phyloP scores from a whole-genome alignment of 1,139 yeast genomes.

The Protomyces lactucae-debilis region DNA sequence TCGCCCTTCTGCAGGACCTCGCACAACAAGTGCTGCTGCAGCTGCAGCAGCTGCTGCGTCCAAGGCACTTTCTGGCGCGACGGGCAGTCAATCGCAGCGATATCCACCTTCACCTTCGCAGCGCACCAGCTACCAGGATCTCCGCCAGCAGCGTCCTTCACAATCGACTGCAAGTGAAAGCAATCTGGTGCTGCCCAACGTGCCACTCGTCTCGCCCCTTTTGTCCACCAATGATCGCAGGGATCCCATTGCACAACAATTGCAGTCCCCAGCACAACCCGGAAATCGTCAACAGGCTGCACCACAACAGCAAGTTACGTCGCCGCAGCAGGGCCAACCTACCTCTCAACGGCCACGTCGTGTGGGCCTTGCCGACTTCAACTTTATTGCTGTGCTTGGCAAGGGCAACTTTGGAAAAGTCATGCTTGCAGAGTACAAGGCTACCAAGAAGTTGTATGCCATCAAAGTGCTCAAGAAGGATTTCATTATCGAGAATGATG shows the following conservation, averaged over 20 bases:
- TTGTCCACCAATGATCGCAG: constrained; percentile 1
- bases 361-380: constrained; percentile 55
- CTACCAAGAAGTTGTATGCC: constrained; percentile 72
- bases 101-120: constrained; percentile 3
- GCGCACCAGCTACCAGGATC: constrained; percentile 12
- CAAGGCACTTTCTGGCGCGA: constrained; percentile 29
- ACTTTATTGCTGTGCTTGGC: constrained; percentile 73
- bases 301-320: constrained; percentile 32
- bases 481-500: constrained; percentile 73
- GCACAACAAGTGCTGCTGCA: constrained; percentile 24
- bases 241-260: constrained; percentile 30
- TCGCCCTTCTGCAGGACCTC: constrained; percentile 13
- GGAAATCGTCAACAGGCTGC: constrained; percentile 32
- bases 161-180: background rate
- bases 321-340: constrained; percentile 10
- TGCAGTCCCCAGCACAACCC: constrained; percentile 33
- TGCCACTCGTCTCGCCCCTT: constrained; percentile 18
- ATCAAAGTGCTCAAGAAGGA: constrained; percentile 87
- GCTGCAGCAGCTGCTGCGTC: constrained; percentile 36
- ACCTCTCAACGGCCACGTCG: constrained; percentile 29
- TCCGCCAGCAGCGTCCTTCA: background rate
- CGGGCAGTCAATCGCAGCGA: background rate
- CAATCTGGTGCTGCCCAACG: constrained; percentile 2
- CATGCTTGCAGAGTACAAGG: constrained; percentile 61
- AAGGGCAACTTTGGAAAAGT: constrained; percentile 92